Base-by-base conservation (phyloP, 2,329 filamentous ascomycete species). In the Alternaria arborescens region DNA sequence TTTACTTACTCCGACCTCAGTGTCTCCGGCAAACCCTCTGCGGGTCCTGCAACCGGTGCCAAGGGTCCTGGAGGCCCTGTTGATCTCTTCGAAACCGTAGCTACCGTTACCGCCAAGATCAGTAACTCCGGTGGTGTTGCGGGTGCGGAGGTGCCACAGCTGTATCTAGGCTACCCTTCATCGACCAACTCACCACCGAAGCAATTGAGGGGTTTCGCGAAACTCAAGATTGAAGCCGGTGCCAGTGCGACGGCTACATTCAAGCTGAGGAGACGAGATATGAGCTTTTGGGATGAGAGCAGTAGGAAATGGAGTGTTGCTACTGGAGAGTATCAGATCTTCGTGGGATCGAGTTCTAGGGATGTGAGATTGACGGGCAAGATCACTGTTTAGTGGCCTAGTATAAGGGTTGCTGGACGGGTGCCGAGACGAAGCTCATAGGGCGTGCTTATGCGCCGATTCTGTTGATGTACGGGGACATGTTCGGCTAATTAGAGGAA, bases 1-100 rank as follows among this genome's bases (percentile, higher is more conserved):
- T 82, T 82, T 69, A 74, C 71, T 12, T 82, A 81, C 72, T 71
- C 75, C 20, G 68, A 67, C 56, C 66, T 80, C 41, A 60, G 66
- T 54, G 47, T 77, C 46, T 52, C 58, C 11, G 72, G 70, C 14
- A 62, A 57, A 24, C 69, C 73, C 5, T 66, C 62, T 12, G 51
- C 70, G 14, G 69, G 72, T 30, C 66, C 74, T 2, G 70, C 75
- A 12, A 67, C 67, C 6, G 69, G 72, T 36, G 55, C 66, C 10
- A 72, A 68, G 22, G 64, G 54, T 16, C 69, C 73, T 2, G 72
- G 77, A 32, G 72, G 76, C 8, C 67, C 69, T 10, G 64, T 66
- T 4, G 71, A 77, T 55, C 73, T 79, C 20, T 79, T 66, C 61
- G 71, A 77, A 34, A 73, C 71, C 11, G 72, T 80, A 18, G 70